Evolutionary conservation across 306 rosid genomes (phyloP).

Genomic region (Gleditsia sinensis): DNA sequence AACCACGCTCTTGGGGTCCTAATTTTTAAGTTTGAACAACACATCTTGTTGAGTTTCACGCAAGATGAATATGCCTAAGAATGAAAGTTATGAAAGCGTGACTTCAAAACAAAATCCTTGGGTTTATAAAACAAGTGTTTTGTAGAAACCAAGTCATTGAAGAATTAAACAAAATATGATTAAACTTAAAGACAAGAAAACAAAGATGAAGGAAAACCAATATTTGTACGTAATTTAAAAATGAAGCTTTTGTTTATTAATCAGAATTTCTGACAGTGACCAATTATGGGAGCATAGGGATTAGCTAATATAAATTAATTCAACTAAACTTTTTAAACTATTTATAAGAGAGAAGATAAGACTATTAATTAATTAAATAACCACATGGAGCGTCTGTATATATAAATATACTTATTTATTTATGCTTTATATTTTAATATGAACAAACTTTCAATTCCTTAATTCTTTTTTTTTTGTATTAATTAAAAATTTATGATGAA

Average conservation of each 20-base stretch:
- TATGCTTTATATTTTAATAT: no score
- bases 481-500: no score
- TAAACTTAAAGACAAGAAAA: constrained; percentile 15
- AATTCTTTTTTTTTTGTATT: no score
- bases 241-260: not conserved
- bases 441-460: no score
- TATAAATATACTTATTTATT: no score
- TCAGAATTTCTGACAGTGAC: not conserved
- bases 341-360: not conserved
- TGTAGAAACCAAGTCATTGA: constrained; percentile 26
- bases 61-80: not conserved
- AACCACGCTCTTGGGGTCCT: no score
- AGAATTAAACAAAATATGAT: constrained; percentile 24
- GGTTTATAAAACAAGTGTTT: constrained; percentile 11
- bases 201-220: no score
- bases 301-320: not conserved
- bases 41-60: no score
- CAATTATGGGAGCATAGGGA: not conserved
- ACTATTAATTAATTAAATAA: no score
- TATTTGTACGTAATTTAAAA: not conserved
- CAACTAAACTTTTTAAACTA: not conserved
- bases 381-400: no score
- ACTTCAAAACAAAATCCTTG: constrained; percentile 22
- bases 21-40: no score
- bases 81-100: constrained; percentile 23